Percentiles rank a stretch among this genome's conserved stretches.
These are phyloP conservation scores for Huntiella bhutanensis DNA, from an alignment of 2,329 filamentous ascomycete genomes.

Conservation along the genomic window DNA sequence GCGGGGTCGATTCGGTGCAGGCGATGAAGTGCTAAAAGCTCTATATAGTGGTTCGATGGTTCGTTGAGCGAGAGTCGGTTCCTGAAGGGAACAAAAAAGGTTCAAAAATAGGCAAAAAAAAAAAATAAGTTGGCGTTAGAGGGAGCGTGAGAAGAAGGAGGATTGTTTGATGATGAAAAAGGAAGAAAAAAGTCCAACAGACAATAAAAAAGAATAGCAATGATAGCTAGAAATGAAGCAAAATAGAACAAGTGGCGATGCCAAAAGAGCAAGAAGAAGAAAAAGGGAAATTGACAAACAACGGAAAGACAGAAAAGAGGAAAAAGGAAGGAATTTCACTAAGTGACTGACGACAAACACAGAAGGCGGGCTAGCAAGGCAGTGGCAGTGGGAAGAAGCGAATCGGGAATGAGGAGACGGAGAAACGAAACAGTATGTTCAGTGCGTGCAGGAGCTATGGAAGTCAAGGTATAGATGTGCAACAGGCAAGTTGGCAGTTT, in stretches of 20 bases:
- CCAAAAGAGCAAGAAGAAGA: background rate
- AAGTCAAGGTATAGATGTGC: background rate
- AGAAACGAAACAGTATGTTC: background rate
- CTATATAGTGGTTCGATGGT: background rate
- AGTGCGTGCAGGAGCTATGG: background rate
- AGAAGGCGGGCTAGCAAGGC: too few species aligned
- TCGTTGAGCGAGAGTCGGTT: background rate
- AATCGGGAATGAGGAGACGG: background rate
- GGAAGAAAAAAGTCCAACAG: background rate
- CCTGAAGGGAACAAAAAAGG: conserved; percentile 2
- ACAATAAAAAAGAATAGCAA: conserved; percentile 3
- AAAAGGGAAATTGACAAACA: conserved; percentile 1
- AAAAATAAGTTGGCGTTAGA: background rate
- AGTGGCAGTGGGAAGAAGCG: background rate
- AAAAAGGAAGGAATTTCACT: background rate
- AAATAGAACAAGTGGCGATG: background rate
- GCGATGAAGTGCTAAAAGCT: too few species aligned
- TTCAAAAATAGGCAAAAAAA: conserved; percentile 4
- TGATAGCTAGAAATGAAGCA: conserved; percentile 2
- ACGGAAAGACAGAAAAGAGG: background rate
- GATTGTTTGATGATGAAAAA: background rate
- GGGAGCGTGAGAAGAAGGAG: conserved; percentile 4
- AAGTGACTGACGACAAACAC: too few species aligned
- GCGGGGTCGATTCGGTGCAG: too few species aligned
- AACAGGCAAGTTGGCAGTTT: background rate